Base-by-base conservation (phyloP, 257 asterid genomes). In the Craterostigma plantagineum region DNA sequence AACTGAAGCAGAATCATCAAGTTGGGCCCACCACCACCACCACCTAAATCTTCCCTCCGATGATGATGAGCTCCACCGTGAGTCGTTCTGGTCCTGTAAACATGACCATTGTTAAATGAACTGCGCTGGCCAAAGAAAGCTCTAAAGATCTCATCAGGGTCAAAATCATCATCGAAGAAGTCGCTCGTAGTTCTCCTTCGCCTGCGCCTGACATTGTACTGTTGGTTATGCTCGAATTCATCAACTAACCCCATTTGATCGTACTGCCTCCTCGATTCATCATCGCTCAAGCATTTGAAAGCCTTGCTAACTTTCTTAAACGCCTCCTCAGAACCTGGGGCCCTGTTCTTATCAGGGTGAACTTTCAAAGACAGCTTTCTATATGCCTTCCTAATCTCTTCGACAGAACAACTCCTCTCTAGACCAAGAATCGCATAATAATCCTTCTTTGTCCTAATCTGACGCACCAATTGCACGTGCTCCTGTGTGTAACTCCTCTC, bases 261-360 rank as follows among this genome's bases (percentile, higher is more conserved):
- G 51, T 87, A 87, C 60, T 82, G 92, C 52, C 90, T 72, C 73
- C 97, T 81, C 0, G 90, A 73, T 9, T 79, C 84, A 49, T 61
- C 93, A 49, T 87, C 95, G 55, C 97, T 82, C 75, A 87, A 71
- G 61, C 95, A 87, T 61, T 82, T 78, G 51, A 87, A 87, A 0
- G 93, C 97, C 68, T 76, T 82, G 70, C 91, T 70, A 45, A 87
- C 95, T 64, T 65, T 74, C 76, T 87, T 87, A 49, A 87, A 87
- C 0, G 95, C 97, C 54, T 82, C 95, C 70, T 87, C 97, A 10
- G 97, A 68, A 0, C 97, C 97, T 0, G 97, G 95, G 2, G 97
- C 95, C 71, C 76, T 87, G 51, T 87, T 87, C 72, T 87, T 87
- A 59, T 87, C 98, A 0, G 95, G 98, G 57, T 87, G 98, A 46